These are phyloP conservation scores for Candida multigemmis DNA, from an alignment of 805 yeast species.

Conservation along the genomic window DNA sequence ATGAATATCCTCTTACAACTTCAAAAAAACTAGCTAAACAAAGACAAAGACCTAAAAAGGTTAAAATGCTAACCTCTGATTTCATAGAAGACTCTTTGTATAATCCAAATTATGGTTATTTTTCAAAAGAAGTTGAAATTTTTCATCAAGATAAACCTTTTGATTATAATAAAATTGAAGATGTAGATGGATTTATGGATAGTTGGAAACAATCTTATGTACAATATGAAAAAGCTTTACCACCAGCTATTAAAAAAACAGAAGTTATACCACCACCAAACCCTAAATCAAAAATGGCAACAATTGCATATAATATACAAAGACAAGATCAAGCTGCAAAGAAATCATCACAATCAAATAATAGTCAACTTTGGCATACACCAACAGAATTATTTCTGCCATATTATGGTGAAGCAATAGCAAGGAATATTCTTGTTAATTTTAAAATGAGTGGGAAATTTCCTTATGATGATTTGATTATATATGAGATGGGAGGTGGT, in stretches of 20 bases:
- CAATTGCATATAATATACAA: constrained; percentile 12
- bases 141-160: constrained; percentile 62
- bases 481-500: constrained; percentile 88
- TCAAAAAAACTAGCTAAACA: constrained; percentile 20
- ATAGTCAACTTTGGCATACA: constrained; percentile 89
- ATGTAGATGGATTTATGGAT: constrained; percentile 62
- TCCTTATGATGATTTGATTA: constrained; percentile 63
- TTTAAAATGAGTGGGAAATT: constrained; percentile 54
- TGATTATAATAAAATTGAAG: constrained; percentile 46
- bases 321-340: constrained; percentile 12
- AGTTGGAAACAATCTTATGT: constrained; percentile 58
- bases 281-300: constrained; percentile 18
- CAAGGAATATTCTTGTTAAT: constrained; percentile 66
- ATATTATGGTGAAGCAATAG: constrained; percentile 77
- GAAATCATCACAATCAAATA: constrained; percentile 27
- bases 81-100: constrained; percentile 81
- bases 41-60: constrained; percentile 44
- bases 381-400: constrained; percentile 85
- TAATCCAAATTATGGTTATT: constrained; percentile 77
- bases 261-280: constrained; percentile 6
- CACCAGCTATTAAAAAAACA: constrained; percentile 5
- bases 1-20: constrained; percentile 23
- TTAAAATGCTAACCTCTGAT: constrained; percentile 68
- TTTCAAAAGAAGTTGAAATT: constrained; percentile 68
- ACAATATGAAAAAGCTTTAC: constrained; percentile 34